These are phyloP conservation scores for Pythium oligandrum DNA, from an alignment of 352 stramenopile species.

Conservation along the genomic window DNA sequence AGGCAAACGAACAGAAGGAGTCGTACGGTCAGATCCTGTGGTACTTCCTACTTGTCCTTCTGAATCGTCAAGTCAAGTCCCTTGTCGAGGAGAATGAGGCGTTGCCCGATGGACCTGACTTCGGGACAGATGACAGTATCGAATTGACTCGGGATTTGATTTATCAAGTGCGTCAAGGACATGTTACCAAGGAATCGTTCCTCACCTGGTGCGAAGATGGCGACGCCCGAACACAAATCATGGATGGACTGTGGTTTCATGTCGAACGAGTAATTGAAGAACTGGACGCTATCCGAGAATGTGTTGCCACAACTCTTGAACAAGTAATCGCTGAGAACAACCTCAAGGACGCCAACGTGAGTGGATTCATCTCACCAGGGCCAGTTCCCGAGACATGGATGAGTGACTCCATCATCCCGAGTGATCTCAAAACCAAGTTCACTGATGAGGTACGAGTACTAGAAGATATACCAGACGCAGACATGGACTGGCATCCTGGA, in stretches of 20 bases:
- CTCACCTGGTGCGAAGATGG: background rate
- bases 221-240: constrained; percentile 4
- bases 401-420: constrained; percentile 24
- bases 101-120: background rate
- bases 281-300: constrained; percentile 9
- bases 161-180: constrained; percentile 6
- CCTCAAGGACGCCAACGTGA: background rate
- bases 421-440: constrained; percentile 25
- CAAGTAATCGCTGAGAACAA: constrained; percentile 14
- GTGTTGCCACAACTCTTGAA: constrained; percentile 13
- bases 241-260: constrained; percentile 15
- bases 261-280: constrained; percentile 14
- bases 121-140: constrained; percentile 1
- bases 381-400: constrained; percentile 32
- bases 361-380: constrained; percentile 21
- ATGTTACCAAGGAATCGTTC: constrained; percentile 13
- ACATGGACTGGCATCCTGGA: constrained; percentile 56
- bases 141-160: constrained; percentile 5
- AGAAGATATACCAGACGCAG: constrained; percentile 30
- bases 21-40: constrained; percentile 16
- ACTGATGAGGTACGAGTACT: constrained; percentile 17
- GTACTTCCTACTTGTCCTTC: constrained; percentile 8
- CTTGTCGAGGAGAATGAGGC: constrained; percentile 1
- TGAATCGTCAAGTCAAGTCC: constrained; percentile 2
- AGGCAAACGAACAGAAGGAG: constrained; percentile 9